Evolutionary conservation across 2,329 filamentous ascomycete species (phyloP), one percentile per base, ranked within the genome.

Genomic region (Stromatinia cepivora): DNA sequence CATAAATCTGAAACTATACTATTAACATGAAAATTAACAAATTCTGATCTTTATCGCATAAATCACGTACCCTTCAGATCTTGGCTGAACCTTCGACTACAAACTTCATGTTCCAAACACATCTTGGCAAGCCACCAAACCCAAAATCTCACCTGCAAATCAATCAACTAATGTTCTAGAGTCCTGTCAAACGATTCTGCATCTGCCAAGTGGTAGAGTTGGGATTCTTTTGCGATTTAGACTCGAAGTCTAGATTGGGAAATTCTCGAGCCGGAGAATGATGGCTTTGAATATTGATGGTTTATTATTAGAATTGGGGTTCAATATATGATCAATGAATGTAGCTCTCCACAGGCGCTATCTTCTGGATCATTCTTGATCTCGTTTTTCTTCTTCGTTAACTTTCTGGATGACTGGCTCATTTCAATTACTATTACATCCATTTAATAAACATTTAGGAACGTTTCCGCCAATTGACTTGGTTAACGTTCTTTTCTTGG

Each of bases 381-480:
- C 42, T 13, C 48, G n/a, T 58, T 34, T 67, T 15, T 1, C 20
- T 34, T 28, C 20, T 45, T 42, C 42, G 7, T 28, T 22, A 9
- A 20, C 25, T 45, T 62, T 50, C 9, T 62, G n/a, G n/a, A 50
- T 61, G 56, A 62, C 66, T 54, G 66, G 65, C 31, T 59, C 56
- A 67, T 67, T 62, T 52, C 9, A 59, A 39, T 9, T 22, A 7
- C n/a, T 17, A 25, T 17, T 10, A 50, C 31, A 13, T 4, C 36
- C 22, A 50, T 62, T 52, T 62, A 15, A 52, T 31, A 62, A 45
- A 31, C 54, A 17, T 25, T 52, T 53, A 11, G 5, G 3, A 62
- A 39, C 28, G 45, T 36, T n/a, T 50, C 17, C 28, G n/a, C 53
- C 65, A 62, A 53, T 67, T 45, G 65, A 67, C 34, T 67, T 53